Base-by-base conservation (phyloP, 2,329 filamentous ascomycete species). In the Sphaceloma murrayae region DNA sequence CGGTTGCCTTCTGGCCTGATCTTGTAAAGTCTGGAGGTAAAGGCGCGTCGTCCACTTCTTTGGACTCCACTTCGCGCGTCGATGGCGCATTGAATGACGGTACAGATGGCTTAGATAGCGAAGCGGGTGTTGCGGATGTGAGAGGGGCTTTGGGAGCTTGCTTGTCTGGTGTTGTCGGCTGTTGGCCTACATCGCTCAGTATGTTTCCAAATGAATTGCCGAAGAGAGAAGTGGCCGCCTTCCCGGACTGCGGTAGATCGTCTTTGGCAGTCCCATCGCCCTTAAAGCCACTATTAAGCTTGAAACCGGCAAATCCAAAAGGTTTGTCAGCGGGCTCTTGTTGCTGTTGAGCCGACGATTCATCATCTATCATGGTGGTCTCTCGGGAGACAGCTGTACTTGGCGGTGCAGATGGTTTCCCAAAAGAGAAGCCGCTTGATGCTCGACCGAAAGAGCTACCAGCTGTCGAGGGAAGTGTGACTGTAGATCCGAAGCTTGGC, bases 251-350 rank as follows among this genome's bases (percentile, higher is more conserved):
- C 6, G 72, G 67, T 26, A 70, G 62, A 46, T 80, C 75, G 17
- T 82, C 72, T 47, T 76, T 77, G 1, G 74, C 68, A 33, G 70
- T 69, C 4, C 74, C 70, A 51, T 84, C 80, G 6, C 71, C 69
- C 54, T 78, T 77, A 63, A 85, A 86, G 1, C 75, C 78, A 21
- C 76, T 79, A 29, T 73, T 72, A 11, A 85, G 66, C 52, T 82
- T 80, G 63, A 85, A 85, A 0, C 74, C 71, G 26, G 60, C 62
- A 5, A 64, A 47, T 22, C 58, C 57, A 18, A 53, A 51, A 8
- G 53, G 46, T 7, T 53, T 54, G 16, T 45, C 44, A 14, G 22
- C 45, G 34, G 36, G 32, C 42, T 43, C 49, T 22, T 48, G 38
- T 5, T 34, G 13, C 5, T 34, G 36, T 8, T 38, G 34, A 6